A percentile compares a stretch with the other conserved stretches of the same genome.
Evolutionary conservation across 2,329 filamentous ascomycete genomes (phyloP).

Genomic region (Nakataea oryzae): DNA sequence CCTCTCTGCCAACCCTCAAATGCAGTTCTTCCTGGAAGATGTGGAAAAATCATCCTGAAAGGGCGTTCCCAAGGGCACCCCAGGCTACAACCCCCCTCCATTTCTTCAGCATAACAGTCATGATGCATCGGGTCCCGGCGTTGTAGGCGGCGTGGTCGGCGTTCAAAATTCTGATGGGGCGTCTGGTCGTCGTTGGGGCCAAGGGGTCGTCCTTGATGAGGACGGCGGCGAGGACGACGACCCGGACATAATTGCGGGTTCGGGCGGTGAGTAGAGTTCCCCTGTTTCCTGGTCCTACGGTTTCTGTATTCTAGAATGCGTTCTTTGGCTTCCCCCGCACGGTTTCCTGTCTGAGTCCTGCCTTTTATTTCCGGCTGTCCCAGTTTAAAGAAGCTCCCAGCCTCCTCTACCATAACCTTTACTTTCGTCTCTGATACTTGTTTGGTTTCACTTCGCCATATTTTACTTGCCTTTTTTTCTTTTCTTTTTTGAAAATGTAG

Average conservation of each 20-base stretch:
- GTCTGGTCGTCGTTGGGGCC: constrained; percentile 18
- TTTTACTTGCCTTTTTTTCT: not conserved
- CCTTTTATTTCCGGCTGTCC: not conserved
- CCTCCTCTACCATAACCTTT: not conserved
- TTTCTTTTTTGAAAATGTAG: not conserved
- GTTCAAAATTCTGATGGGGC: constrained; percentile 30
- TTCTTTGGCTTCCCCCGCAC: not conserved
- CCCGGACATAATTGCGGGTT: constrained; percentile 49
- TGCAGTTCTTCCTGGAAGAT: constrained; percentile 91
- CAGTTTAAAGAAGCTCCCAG: not conserved
- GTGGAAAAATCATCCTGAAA: constrained; percentile 47
- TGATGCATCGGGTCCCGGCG: constrained; percentile 32
- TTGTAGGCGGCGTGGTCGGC: constrained; percentile 26
- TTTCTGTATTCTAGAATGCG: constrained; percentile 9
- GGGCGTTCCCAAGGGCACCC: constrained; percentile 39
- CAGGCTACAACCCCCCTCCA: constrained; percentile 11
- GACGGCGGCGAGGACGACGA: constrained; percentile 50
- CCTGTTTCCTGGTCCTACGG: constrained; percentile 54
- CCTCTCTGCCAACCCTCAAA: not conserved
- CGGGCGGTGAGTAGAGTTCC: constrained; percentile 46
- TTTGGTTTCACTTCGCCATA: not conserved
- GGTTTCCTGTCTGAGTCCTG: not conserved
- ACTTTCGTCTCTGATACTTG: not conserved
- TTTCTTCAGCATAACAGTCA: constrained; percentile 23
- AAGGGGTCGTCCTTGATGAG: constrained; percentile 27